Conservation (phyloP, 495 filamentous ascomycete genomes). For the Aspergillus carlsbadensis region DNA sequence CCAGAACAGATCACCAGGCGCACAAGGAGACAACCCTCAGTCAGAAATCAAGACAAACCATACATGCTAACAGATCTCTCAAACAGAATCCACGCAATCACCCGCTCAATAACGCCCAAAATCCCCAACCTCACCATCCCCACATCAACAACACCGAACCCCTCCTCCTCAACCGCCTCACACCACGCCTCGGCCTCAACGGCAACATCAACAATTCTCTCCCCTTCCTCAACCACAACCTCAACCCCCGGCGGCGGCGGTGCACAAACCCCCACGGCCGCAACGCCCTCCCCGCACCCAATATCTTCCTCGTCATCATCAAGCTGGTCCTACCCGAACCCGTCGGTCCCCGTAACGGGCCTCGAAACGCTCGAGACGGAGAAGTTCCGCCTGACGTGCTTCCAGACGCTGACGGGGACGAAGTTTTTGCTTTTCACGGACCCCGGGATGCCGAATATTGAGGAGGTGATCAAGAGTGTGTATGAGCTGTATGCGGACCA, state of each 20-base stretch:
- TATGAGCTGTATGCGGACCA: slow-evolving; percentile 97
- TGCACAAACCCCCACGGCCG: slow-evolving; percentile 14
- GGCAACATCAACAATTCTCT: slow-evolving; percentile 19
- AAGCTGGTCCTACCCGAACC: slow-evolving; percentile 58
- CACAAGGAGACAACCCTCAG: too few relatives aligned
- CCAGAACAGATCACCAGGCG: too few relatives aligned
- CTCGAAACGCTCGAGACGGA: slow-evolving; percentile 90
- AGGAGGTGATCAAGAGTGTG: slow-evolving; percentile 73
- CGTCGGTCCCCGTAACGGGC: slow-evolving; percentile 54
- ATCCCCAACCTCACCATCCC: slow-evolving; percentile 29
- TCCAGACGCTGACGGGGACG: slow-evolving; percentile 88
- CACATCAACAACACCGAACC: slow-evolving; percentile 24
- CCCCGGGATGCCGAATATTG: slow-evolving; percentile 83
- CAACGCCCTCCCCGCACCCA: slow-evolving; percentile 24
- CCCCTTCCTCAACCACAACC: slow-evolving; percentile 24
- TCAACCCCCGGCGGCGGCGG: too few relatives aligned
- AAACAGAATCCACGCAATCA: slow-evolving; percentile 82
- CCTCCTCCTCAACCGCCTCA: slow-evolving; percentile 28
- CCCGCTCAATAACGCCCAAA: slow-evolving; percentile 70
- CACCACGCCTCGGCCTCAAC: neutral
- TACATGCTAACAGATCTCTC: too few relatives aligned
- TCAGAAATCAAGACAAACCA: too few relatives aligned
- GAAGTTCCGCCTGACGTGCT: slow-evolving; percentile 91
- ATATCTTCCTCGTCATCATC: slow-evolving; percentile 15
- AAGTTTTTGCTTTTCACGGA: slow-evolving; percentile 97